These are phyloP conservation scores for Bigelowiella natans DNA, from an alignment of 78 protist genomes.

Conservation along the genomic window DNA sequence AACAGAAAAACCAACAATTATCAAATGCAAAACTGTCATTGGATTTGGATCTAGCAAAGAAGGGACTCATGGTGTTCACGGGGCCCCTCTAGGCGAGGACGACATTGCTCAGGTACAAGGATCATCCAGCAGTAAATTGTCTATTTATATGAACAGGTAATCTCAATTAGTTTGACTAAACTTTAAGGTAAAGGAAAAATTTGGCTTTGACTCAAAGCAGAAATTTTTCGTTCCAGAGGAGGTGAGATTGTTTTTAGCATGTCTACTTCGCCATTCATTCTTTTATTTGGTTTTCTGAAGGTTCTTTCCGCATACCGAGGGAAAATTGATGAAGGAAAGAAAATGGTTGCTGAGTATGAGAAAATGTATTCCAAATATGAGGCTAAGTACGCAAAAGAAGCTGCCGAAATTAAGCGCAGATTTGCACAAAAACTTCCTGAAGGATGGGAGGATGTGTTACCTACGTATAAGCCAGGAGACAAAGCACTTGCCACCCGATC, in stretches of 20 bases:
- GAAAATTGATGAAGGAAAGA: too few relatives aligned
- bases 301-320: too few relatives aligned
- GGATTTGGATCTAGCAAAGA: conserved; percentile 54
- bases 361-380: not conserved
- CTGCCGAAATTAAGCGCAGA: not conserved
- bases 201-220: not conserved
- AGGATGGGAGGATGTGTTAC: not conserved
- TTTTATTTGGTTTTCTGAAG: not conserved
- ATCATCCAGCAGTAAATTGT: too few relatives aligned
- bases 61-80: conserved; percentile 77
- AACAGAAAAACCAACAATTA: too few relatives aligned
- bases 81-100: conserved; percentile 74
- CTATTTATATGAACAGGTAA: not conserved
- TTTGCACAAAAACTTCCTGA: not conserved
- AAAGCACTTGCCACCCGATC: not conserved
- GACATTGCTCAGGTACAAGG: conserved; percentile 38
- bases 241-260: too few relatives aligned
- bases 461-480: not conserved
- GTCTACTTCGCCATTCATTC: too few relatives aligned
- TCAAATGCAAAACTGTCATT: conserved; percentile 30
- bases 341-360: too few relatives aligned
- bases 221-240: not conserved
- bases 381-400: not conserved
- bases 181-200: not conserved
- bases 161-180: not conserved